phyloP scores from a whole-genome alignment of 306 rosid species.

The Corylus americana region DNA sequence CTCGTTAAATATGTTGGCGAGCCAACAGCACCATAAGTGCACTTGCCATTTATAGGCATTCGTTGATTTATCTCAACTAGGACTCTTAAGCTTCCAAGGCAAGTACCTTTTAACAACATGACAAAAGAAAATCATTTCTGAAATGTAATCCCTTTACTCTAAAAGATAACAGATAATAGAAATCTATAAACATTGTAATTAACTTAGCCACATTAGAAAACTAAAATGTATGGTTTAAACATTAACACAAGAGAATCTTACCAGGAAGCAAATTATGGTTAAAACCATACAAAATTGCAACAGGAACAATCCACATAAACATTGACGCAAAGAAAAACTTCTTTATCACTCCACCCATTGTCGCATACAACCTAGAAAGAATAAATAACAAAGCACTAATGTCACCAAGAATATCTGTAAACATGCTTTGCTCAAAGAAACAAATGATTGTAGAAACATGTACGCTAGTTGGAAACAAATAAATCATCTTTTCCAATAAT shows the following conservation, averaged over 20 bases:
- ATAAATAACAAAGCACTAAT: neutral
- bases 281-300: conserved; percentile 67
- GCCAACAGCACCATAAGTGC: neutral
- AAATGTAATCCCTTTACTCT: neutral
- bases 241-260: conserved; percentile 24
- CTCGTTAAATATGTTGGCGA: neutral
- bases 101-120: neutral
- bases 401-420: neutral
- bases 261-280: conserved; percentile 80
- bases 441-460: neutral
- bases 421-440: neutral
- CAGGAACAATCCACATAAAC: conserved; percentile 76
- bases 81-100: neutral
- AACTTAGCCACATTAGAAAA: neutral
- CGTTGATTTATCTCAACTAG: neutral
- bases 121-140: neutral
- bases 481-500: neutral
- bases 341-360: conserved; percentile 57
- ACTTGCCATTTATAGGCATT: neutral
- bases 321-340: conserved; percentile 72
- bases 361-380: conserved; percentile 36
- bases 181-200: too few relatives aligned
- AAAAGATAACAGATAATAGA: neutral
- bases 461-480: neutral
- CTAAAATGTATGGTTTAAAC: neutral